These are phyloP conservation scores for Hippophae gyantsensis DNA, from an alignment of 306 rosid genomes.

Conservation along the genomic window DNA sequence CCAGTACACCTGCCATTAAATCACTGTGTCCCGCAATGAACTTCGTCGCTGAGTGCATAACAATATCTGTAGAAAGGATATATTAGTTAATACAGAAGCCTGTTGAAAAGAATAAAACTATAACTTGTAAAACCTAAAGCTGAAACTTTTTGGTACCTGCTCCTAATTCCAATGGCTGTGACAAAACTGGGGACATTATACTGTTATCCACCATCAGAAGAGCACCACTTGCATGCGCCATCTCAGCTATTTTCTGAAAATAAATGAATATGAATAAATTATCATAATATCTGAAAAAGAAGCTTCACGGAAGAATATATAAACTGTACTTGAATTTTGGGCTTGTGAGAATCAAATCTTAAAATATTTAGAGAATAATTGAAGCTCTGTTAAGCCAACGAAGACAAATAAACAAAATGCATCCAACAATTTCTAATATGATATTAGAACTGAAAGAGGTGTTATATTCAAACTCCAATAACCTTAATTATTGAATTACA, in stretches of 20 bases:
- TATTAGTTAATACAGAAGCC: conserved; percentile 2
- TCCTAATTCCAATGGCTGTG: conserved; percentile 80
- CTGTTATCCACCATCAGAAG: conserved; percentile 83
- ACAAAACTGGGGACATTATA: conserved; percentile 90
- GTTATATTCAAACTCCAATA: no score
- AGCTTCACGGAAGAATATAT: no score
- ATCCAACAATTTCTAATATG: no score
- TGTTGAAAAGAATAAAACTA: neutral
- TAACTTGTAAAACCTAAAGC: conserved; percentile 8
- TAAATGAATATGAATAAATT: conserved; percentile 1
- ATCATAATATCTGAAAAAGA: conserved; percentile 5
- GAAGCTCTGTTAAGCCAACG: no score
- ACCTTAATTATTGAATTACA: no score
- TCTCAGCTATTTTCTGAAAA: conserved; percentile 63
- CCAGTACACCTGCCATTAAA: conserved; percentile 91
- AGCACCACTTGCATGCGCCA: conserved; percentile 77
- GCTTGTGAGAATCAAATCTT: no score
- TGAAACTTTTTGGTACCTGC: conserved; percentile 52
- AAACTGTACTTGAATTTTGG: no score
- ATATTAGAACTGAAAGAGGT: no score
- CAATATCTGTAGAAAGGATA: conserved; percentile 50
- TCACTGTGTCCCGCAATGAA: conserved; percentile 89
- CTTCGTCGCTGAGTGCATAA: conserved; percentile 90
- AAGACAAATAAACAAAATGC: no score
- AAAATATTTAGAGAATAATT: no score